These are phyloP conservation scores for Colletotrichum chrysophilum DNA, from an alignment of 2,329 filamentous ascomycete genomes.

Conservation along the genomic window DNA sequence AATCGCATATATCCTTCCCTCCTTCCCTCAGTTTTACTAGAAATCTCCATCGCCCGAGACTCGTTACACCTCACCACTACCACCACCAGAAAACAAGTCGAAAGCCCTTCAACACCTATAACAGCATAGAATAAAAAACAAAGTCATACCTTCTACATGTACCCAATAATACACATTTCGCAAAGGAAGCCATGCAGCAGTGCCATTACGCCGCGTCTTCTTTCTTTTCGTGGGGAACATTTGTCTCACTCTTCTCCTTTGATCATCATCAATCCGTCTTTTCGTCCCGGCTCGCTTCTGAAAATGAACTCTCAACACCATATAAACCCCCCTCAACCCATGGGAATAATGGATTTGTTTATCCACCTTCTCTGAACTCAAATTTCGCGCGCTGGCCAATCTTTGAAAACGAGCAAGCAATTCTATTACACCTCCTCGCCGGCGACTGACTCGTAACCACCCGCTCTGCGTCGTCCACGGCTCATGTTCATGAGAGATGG, in stretches of 20 bases:
- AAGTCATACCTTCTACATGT: slow-evolving; percentile 14
- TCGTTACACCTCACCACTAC: neutral
- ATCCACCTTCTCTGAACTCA: neutral
- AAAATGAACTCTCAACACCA: neutral
- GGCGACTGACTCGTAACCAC: slow-evolving; percentile 68
- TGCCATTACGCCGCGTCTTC: neutral
- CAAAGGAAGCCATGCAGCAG: slow-evolving; percentile 7
- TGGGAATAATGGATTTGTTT: neutral
- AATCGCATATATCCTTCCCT: too few species aligned
- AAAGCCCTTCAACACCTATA: neutral
- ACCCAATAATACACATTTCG: slow-evolving; percentile 11
- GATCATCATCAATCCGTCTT: neutral
- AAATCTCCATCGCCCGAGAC: neutral
- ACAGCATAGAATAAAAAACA: neutral
- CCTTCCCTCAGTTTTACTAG: too few species aligned
- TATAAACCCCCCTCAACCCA: neutral
- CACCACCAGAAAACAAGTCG: neutral
- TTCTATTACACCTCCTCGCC: slow-evolving; percentile 56
- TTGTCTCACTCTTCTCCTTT: neutral
- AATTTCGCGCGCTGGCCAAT: neutral
- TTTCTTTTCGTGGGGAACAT: slow-evolving; percentile 1
- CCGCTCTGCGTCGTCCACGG: slow-evolving; percentile 50
- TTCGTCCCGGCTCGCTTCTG: neutral
- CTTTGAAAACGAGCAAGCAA: neutral
- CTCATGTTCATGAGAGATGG: slow-evolving; percentile 70